A percentile compares a stretch with the other conserved stretches of the same genome.
phyloP scores from a whole-genome alignment of 1,284 basidiomycete genomes.

The Naganishia albida region DNA sequence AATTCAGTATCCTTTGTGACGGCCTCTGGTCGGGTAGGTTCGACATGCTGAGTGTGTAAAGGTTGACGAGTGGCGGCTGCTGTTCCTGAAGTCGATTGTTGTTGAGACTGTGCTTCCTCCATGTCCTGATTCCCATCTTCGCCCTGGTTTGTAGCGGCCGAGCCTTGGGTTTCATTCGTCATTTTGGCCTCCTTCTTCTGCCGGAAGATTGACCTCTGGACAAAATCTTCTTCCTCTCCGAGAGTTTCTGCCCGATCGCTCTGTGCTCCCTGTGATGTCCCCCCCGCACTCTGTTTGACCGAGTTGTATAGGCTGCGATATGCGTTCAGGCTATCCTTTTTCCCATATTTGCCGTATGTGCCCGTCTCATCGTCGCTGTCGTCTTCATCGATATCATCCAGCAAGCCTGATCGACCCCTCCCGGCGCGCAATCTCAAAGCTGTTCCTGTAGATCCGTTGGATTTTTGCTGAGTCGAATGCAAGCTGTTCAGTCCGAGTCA shows the following conservation, averaged over 20 bases:
- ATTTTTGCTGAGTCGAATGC: neutral
- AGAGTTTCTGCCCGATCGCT: constrained; percentile 7
- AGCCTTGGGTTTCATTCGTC: neutral
- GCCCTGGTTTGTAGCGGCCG: neutral
- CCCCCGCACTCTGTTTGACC: constrained; percentile 13
- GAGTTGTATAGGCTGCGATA: constrained; percentile 27
- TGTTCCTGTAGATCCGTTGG: neutral
- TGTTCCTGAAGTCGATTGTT: neutral
- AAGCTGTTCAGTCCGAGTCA: neutral
- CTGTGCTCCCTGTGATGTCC: constrained; percentile 12
- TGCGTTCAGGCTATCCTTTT: constrained; percentile 10
- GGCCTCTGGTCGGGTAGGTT: constrained; percentile 25
- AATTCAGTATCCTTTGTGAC: constrained; percentile 47
- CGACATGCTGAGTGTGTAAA: constrained; percentile 6
- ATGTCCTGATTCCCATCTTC: constrained; percentile 9
- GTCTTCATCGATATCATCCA: constrained; percentile 16
- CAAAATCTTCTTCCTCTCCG: constrained; percentile 56
- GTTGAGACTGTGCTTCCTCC: constrained; percentile 1
- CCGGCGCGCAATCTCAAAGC: constrained; percentile 6
- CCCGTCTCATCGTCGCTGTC: neutral
- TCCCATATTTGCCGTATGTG: neutral
- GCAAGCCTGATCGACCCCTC: constrained; percentile 6
- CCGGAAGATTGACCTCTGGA: constrained; percentile 54
- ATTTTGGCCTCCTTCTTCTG: constrained; percentile 18
- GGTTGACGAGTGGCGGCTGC: neutral